Base-by-base conservation (phyloP, 169 alveolate species). In the Plasmodium ovale region DNA sequence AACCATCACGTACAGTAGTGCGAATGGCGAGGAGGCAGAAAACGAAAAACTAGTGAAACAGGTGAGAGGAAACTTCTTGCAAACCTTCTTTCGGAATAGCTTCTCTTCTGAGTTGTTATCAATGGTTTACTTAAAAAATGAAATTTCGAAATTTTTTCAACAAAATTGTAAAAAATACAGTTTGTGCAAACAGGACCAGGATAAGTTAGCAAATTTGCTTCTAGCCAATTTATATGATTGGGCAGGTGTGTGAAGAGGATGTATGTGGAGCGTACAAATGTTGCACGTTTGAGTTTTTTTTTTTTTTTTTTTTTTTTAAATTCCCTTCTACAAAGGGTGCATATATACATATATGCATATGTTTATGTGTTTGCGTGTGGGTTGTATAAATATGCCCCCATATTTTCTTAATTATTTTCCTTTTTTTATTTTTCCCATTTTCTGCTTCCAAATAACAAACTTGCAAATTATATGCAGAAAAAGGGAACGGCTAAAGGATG, bases 41-140 rank as follows among this genome's bases (percentile, higher is more conserved):
- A 64, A 79, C n/a, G 27, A 64, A 37, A 21, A 49, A 31, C 33
- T 79, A 29, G 16, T 65, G 19, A 23, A 49, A 5, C 23, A 12
- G 7, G 16, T 16, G 12, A 64, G 89, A 39, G n/a, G 51, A 10
- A 21, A 64, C 9, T 64, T 79, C 7, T 16, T 79, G 12, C 21
- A 64, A 6, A n/a, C 59, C 9, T 79, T 79, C 65, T 64, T 64
- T 29, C 73, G 31, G 42, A 64, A 64, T 19, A 74, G 23, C 0
- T 42, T 60, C 19, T 49, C 37, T 42, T 37, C 29, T 3, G 47
- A 64, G 1, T 47, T 16, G 3, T 73, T 27, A 3, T 37, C 89
- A 59, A 25, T 42, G n/a, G 72, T 21, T 49, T 53, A 62, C 58
- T 64, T 79, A 16, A 79, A 79, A 68, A 56, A 64, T 4, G n/a